Conservation (phyloP, 2,329 filamentous ascomycete genomes). For the Aspergillus sp. region DNA sequence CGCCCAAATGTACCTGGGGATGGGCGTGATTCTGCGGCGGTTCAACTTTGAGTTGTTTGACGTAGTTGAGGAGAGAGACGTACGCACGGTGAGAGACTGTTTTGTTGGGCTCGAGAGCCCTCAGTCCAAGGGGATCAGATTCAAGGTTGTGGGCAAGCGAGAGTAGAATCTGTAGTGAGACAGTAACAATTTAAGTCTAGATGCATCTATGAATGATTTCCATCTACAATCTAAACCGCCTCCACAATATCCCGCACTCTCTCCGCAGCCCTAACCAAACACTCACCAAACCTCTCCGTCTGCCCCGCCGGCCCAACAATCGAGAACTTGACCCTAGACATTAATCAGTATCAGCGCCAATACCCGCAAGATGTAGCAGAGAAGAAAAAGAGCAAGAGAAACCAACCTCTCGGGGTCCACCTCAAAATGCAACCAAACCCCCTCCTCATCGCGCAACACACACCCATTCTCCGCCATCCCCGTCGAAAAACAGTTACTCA, state of each 20-base stretch:
- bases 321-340: neutral
- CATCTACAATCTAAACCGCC: neutral
- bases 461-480: slow-evolving; percentile 13
- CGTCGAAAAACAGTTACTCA: slow-evolving; percentile 8
- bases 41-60: slow-evolving; percentile 3
- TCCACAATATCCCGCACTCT: neutral
- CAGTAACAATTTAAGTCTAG: too few species aligned
- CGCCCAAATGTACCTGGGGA: slow-evolving; percentile 5
- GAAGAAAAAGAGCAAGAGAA: neutral
- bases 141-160: slow-evolving; percentile 1
- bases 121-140: neutral
- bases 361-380: neutral
- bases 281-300: neutral
- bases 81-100: neutral
- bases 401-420: neutral
- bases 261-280: slow-evolving; percentile 4
- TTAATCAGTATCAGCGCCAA: neutral
- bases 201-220: too few species aligned
- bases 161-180: neutral
- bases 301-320: neutral
- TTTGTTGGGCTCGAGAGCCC: neutral
- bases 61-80: neutral
- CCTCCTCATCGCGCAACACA: neutral
- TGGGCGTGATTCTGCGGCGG: neutral
- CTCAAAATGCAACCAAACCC: slow-evolving; percentile 9